A percentile compares a stretch with the other conserved stretches of the same genome.
Conservation (phyloP, 2,329 filamentous ascomycete species). For the Rutstroemia sp. region DNA sequence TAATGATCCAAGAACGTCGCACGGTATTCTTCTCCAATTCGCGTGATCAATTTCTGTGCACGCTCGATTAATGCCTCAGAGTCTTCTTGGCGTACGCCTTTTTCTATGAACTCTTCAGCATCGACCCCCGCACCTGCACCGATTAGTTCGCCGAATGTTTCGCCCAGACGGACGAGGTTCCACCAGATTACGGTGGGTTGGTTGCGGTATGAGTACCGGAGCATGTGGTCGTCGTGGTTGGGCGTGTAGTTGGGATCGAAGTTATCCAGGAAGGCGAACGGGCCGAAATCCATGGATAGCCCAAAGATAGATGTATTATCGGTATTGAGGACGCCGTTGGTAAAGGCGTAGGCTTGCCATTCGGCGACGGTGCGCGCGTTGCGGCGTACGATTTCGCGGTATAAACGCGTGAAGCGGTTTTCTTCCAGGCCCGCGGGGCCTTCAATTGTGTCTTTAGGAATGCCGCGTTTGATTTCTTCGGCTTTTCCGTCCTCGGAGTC, state of each 20-base stretch:
- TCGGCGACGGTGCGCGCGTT: slow-evolving; percentile 84
- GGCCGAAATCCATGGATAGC: slow-evolving; percentile 87
- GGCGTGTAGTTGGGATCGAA: slow-evolving; percentile 94
- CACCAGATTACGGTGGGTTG: slow-evolving; percentile 98
- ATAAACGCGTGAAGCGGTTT: slow-evolving; percentile 82
- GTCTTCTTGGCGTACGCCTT: slow-evolving; percentile 64
- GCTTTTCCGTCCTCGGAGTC: slow-evolving; percentile 43
- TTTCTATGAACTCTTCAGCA: slow-evolving; percentile 57
- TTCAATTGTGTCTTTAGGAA: slow-evolving; percentile 53
- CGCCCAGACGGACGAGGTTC: slow-evolving; percentile 89
- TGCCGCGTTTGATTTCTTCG: slow-evolving; percentile 34
- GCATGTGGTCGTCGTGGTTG: slow-evolving; percentile 86
- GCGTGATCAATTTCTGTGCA: slow-evolving; percentile 77
- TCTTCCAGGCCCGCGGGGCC: slow-evolving; percentile 62
- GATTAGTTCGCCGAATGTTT: slow-evolving; percentile 80
- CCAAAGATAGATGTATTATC: slow-evolving; percentile 93
- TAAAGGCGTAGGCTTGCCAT: slow-evolving; percentile 99
- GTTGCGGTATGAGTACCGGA: slow-evolving; percentile 87
- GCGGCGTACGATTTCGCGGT: slow-evolving; percentile 75
- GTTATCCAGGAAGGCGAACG: slow-evolving; percentile 95
- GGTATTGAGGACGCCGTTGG: slow-evolving; percentile 96
- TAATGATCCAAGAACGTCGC: slow-evolving; percentile 84
- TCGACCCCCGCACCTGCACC: slow-evolving; percentile 71
- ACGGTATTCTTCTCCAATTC: slow-evolving; percentile 81
- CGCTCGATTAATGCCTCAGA: slow-evolving; percentile 64